Conservation (phyloP, 306 rosid genomes). For the Trichosanthes cucumerina region DNA sequence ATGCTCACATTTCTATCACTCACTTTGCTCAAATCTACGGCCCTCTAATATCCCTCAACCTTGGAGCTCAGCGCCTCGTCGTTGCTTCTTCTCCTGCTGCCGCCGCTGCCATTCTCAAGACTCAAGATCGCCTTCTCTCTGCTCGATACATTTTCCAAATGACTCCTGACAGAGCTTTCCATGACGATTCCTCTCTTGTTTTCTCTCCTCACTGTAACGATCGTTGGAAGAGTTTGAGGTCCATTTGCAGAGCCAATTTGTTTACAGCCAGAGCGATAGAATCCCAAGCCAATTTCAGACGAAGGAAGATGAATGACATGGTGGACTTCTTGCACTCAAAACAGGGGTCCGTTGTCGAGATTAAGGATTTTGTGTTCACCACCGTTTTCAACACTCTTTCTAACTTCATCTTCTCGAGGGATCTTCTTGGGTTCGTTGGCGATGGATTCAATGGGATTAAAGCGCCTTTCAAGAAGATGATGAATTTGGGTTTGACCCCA, state of each 20-base stretch:
- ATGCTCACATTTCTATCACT: neutral
- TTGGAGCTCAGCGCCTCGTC: neutral
- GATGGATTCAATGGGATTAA: neutral
- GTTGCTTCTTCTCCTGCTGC: neutral
- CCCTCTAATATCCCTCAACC: constrained; percentile 8
- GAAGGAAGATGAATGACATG: neutral
- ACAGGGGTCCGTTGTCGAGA: neutral
- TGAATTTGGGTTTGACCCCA: constrained; percentile 1
- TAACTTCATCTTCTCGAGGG: constrained; percentile 2
- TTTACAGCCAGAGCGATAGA: neutral
- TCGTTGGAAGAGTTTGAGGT: neutral
- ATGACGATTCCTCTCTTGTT: neutral
- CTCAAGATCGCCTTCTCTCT: neutral
- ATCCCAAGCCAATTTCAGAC: neutral
- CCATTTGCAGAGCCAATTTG: neutral
- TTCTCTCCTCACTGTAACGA: neutral
- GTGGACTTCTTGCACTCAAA: neutral
- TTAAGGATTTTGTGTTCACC: neutral
- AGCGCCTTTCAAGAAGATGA: neutral
- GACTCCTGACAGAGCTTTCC: neutral
- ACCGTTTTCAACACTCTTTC: constrained; percentile 3
- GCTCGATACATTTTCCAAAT: neutral
- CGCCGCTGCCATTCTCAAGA: constrained; percentile 7
- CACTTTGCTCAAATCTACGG: neutral
- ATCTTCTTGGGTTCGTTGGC: neutral